phyloP scores from a whole-genome alignment of 1,284 basidiomycete species.

The Sporisorium exsertum region DNA sequence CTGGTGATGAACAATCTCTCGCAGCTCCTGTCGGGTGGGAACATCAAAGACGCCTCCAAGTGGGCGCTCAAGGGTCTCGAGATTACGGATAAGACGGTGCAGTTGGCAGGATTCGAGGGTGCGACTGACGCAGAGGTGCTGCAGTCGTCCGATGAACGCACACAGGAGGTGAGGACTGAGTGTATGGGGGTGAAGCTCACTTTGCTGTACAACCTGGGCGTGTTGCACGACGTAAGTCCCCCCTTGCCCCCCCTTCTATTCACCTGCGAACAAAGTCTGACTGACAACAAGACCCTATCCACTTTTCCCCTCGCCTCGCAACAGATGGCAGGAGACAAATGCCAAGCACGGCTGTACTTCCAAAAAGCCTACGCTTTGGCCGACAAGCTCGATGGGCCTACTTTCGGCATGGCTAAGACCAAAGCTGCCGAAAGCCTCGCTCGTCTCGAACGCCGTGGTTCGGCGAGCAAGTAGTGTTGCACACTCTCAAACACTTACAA shows the following conservation, averaged over 20 bases:
- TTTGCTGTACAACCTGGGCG: slow-evolving; percentile 65
- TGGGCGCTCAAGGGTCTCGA: slow-evolving; percentile 67
- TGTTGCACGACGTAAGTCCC: slow-evolving; percentile 42
- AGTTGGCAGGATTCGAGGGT: slow-evolving; percentile 52
- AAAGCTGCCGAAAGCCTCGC: slow-evolving; percentile 45
- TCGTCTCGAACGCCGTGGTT: slow-evolving; percentile 33
- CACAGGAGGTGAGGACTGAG: slow-evolving; percentile 52
- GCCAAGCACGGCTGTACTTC: slow-evolving; percentile 51
- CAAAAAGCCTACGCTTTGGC: slow-evolving; percentile 51
- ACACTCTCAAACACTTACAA: background rate
- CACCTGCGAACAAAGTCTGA: background rate
- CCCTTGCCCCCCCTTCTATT: background rate
- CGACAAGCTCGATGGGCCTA: slow-evolving; percentile 23
- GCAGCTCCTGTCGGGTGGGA: slow-evolving; percentile 55
- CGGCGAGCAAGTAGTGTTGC: slow-evolving; percentile 5
- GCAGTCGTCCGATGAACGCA: slow-evolving; percentile 42
- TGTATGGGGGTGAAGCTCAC: slow-evolving; percentile 64
- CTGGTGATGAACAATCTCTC: slow-evolving; percentile 68
- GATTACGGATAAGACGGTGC: slow-evolving; percentile 56
- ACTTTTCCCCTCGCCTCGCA: background rate
- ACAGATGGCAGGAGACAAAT: slow-evolving; percentile 52
- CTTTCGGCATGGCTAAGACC: slow-evolving; percentile 25
- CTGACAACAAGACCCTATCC: background rate
- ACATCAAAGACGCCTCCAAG: slow-evolving; percentile 57
- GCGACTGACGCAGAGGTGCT: slow-evolving; percentile 13